Percentiles rank a stretch among this genome's conserved stretches.
These are phyloP conservation scores for Geranomyces variabilis DNA, from an alignment of 192 early-diverging fungal species.

Conservation along the genomic window DNA sequence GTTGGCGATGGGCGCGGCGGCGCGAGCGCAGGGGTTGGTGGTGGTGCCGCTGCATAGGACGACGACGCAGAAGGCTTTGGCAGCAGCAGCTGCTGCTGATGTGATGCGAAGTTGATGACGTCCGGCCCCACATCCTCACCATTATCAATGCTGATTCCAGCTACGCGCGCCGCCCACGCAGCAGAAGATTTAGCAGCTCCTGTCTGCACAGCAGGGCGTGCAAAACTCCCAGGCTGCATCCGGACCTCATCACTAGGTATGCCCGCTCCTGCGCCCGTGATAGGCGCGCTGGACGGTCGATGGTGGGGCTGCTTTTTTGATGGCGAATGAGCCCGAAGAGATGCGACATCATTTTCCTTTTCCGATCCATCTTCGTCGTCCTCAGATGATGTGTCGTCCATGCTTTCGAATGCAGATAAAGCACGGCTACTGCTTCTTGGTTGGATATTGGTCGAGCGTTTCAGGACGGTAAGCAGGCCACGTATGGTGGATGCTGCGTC, in stretches of 20 bases:
- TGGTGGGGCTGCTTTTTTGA: constrained; percentile 5
- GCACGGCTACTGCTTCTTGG: neutral
- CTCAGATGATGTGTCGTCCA: neutral
- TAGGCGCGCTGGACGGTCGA: constrained; percentile 12
- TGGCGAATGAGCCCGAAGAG: neutral
- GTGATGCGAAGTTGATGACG: neutral
- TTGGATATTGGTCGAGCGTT: neutral
- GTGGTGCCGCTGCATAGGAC: neutral
- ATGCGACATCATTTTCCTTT: neutral
- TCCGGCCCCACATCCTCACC: neutral
- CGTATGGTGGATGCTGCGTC: neutral
- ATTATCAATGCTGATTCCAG: neutral
- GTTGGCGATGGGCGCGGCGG: neutral
- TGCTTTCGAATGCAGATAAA: neutral
- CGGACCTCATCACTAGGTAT: neutral
- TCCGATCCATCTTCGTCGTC: neutral
- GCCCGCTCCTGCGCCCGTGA: constrained; percentile 11
- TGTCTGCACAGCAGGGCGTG: neutral
- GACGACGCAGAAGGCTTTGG: neutral
- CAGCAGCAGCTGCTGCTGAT: neutral
- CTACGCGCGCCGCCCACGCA: constrained; percentile 9
- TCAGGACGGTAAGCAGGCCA: neutral
- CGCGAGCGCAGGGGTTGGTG: neutral
- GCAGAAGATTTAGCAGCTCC: neutral
- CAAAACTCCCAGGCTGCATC: neutral